Base-by-base conservation (phyloP, 352 stramenopile genomes). In the Pythium sukuiense region DNA sequence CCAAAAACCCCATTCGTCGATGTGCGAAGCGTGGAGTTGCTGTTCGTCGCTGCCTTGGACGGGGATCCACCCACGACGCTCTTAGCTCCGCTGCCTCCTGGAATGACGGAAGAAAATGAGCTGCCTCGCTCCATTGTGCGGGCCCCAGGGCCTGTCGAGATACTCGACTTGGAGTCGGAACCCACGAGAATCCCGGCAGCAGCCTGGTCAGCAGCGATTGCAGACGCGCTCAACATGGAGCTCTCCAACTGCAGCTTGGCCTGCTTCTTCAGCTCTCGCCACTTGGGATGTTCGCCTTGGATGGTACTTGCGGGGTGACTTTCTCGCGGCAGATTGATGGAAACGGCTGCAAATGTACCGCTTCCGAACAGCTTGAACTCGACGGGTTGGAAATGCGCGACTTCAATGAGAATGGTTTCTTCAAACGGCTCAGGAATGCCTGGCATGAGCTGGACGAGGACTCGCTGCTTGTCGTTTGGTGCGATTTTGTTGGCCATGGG, bases 321-420 rank as follows among this genome's bases (percentile, higher is more conserved):
- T 59, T 92, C 87, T 12, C 94, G 85, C 6, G 95, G 96, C 27
- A 99, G 77, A 56, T 89, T 95, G 29, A 97, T 80, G 3, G 75
- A 79, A n/a, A 98, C 87, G 20, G 88, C 81, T 5, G 96, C 78
- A 71, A 97, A 98, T 13, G 97, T 97, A 6, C 93, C 95, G 53
- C 77, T 74, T 1, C 91, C 94, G 57, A 88, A 92, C 7, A 98
- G 54, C 20, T 90, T 89, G 52, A 98, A 93, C 33, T 83, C 80
- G 16, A 99, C 75, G 2, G 96, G 93, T 55, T 98, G 83, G 63
- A 99, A 98, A 70, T 99, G 95, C 4, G 93, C 96, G 39, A 98
- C 83, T 65, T 99, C 91, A 37, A 99, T 76, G 18, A 95, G 64
- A n/a, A 98, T 59, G 1, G 74, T 89, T 62, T 98, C 94, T 37